Percentiles rank a stretch among this genome's conserved stretches.
phyloP scores from a whole-genome alignment of 305 asterid genomes.

The Plantago rigida region DNA sequence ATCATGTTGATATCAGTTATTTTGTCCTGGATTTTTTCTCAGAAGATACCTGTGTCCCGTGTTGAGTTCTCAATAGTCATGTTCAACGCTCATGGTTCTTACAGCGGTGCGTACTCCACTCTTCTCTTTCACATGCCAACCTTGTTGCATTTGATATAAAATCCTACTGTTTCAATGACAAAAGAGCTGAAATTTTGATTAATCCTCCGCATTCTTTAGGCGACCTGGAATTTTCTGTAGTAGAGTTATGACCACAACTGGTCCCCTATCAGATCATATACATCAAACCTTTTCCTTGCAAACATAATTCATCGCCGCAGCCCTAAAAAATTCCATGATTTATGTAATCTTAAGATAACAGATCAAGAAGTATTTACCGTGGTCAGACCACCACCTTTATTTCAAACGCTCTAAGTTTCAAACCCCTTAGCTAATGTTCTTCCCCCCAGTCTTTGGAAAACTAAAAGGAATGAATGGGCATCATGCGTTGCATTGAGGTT shows the following conservation, averaged over 20 bases:
- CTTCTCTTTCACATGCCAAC: neutral
- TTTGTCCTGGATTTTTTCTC: conserved; percentile 24
- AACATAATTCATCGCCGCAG: neutral
- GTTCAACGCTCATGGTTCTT: conserved; percentile 69
- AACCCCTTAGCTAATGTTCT: neutral
- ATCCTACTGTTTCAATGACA: too few relatives aligned
- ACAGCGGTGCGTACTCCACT: conserved; percentile 50
- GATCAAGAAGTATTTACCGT: neutral
- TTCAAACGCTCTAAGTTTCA: neutral
- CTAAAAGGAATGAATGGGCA: too few relatives aligned
- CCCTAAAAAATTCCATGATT: neutral
- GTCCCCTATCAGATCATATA: neutral
- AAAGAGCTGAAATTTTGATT: neutral
- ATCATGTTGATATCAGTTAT: neutral
- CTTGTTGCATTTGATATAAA: neutral
- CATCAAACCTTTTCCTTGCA: neutral
- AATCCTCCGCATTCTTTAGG: conserved; percentile 2
- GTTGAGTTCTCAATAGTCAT: conserved; percentile 57
- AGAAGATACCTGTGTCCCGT: conserved; percentile 49
- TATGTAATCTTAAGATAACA: neutral
- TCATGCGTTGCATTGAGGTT: too few relatives aligned
- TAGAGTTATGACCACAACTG: neutral
- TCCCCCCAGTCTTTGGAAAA: neutral
- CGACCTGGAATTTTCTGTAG: too few relatives aligned
- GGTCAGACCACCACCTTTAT: neutral